Evolutionary conservation across 179 eudicot species (phyloP), one percentile per base, ranked within the genome.

Genomic region (Heliamphora ciliata): DNA sequence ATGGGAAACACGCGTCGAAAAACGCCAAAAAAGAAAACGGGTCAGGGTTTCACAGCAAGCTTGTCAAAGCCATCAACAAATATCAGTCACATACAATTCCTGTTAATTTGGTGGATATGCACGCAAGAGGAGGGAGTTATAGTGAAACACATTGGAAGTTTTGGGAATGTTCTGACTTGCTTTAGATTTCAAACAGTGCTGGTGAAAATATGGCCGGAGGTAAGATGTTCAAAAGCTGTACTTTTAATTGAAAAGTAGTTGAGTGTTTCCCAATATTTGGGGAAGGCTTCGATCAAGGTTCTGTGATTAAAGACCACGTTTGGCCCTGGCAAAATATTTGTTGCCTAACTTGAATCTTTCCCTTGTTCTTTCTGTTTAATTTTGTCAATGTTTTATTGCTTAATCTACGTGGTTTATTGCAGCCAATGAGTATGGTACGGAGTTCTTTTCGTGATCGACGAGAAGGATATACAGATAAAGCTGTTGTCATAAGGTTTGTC

Each of bases 401-500:
- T 14, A 63, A 14, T 69, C 21, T 11, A 74, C 51, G 21, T 83
- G 40, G 77, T 82, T n/a, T 86, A 52, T 87, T 86, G 82, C 92
- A 96, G 99, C 97, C 99, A 55, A 91, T 83, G 89, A 92, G 97
- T 87, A 86, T 87, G 91, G 89, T 86, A 21, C 90, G 99, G 52
- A 89, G 79, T 86, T 91, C 99, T 73, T 96, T 91, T 85, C 95
- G 97, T 82, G 95, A 82, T 51, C 86, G 91, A 76, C 86, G 95
- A 79, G 98, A 94, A 88, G 99, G 99, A 83, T 92, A 91, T 82
- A 91, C 90, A 79, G 99, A 96, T 79, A 93, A 93, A 89, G 99
- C 98, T 77, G 97, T 96, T 84, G 89, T 86, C 77, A 96, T 93
- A 86, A 96, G 98, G 99, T 96, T 81, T 51, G 78, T 74, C 77